Evolutionary conservation across 192 early-diverging fungal genomes (phyloP).

Genomic region (Coemansia guatemalensis): DNA sequence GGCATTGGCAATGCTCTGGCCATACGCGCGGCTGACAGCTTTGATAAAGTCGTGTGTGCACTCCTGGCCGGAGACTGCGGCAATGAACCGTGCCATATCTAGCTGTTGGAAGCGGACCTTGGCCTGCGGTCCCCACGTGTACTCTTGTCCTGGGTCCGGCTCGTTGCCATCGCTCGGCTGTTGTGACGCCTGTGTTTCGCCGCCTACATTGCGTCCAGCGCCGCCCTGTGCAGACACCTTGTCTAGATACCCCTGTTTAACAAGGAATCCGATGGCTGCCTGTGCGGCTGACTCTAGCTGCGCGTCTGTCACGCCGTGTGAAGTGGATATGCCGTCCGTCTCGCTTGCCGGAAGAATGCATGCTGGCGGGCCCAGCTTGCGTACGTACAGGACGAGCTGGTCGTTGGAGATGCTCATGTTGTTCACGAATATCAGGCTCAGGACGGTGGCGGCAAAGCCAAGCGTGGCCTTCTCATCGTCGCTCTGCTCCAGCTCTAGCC

Average conservation of each 20-base stretch:
- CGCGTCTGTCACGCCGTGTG: slow-evolving; percentile 15
- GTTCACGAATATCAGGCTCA: slow-evolving; percentile 52
- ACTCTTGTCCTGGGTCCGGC: slow-evolving; percentile 19
- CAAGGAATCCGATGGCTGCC: slow-evolving; percentile 28
- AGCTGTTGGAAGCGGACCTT: slow-evolving; percentile 38
- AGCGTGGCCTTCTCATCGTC: slow-evolving; percentile 13
- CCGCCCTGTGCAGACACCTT: slow-evolving; percentile 9
- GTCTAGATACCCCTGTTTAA: slow-evolving; percentile 33
- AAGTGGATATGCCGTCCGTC: background rate
- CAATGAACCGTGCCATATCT: slow-evolving; percentile 51
- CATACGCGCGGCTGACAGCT: slow-evolving; percentile 44
- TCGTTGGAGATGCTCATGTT: slow-evolving; percentile 48
- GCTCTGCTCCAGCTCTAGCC: slow-evolving; percentile 25
- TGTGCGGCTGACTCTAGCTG: slow-evolving; percentile 40
- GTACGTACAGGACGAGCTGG: slow-evolving; percentile 46
- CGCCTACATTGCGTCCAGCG: background rate
- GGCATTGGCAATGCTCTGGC: slow-evolving; percentile 19
- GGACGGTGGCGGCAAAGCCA: slow-evolving; percentile 44
- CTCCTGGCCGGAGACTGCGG: slow-evolving; percentile 35
- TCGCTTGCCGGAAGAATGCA: slow-evolving; percentile 11
- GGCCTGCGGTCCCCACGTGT: slow-evolving; percentile 49
- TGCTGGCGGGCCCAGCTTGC: slow-evolving; percentile 42
- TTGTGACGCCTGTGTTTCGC: slow-evolving; percentile 40
- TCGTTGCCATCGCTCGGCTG: slow-evolving; percentile 9
- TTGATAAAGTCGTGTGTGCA: slow-evolving; percentile 43